Base-by-base conservation (phyloP, 2,329 filamentous ascomycete species). In the Pseudopithomyces chartarum region DNA sequence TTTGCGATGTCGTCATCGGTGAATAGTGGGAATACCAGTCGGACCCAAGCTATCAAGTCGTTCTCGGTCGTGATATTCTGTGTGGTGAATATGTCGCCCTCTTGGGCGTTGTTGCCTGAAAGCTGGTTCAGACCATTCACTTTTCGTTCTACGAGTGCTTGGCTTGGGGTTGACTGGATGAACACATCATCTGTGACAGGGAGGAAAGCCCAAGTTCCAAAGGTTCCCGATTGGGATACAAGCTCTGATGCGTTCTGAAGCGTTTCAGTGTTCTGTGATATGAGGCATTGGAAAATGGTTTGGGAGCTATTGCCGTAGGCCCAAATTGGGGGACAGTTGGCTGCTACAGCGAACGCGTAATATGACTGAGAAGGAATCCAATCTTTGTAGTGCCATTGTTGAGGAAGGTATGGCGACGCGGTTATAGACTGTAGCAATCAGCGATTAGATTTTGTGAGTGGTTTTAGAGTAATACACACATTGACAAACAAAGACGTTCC, bases 321-420 rank as follows among this genome's bases (percentile, higher is more conserved):
- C 51, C 57, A 49, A 19, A 36, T 44, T 40, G 61, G 46, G 8
- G 56, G 54, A 65, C 77, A 72, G 58, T 72, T 71, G 0, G 74
- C 65, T 0, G 46, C 63, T 13, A 46, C 42, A 10, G 67, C 81
- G 57, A 85, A 81, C 1, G 73, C 72, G 45, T 80, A 75, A 60
- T 84, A 85, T 5, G 76, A 65, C 17, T 78, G 70, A 3, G 80
- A 76, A 0, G 82, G 80, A 10, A 79, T 66, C 33, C 71, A 74
- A 15, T 79, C 80, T 48, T 80, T 75, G 62, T 81, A 84, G 13
- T 72, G 74, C 65, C 84, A 85, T 59, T 85, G 82, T 52, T 81
- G 80, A 0, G 84, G 82, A 10, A 84, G 75, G 60, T 83, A 87
- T 1, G 84, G 84, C 8, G 77, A 81, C 1, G 77, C 75, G 1